Conservation (phyloP, 1,284 basidiomycete genomes). For the Takashimella koratensis region DNA sequence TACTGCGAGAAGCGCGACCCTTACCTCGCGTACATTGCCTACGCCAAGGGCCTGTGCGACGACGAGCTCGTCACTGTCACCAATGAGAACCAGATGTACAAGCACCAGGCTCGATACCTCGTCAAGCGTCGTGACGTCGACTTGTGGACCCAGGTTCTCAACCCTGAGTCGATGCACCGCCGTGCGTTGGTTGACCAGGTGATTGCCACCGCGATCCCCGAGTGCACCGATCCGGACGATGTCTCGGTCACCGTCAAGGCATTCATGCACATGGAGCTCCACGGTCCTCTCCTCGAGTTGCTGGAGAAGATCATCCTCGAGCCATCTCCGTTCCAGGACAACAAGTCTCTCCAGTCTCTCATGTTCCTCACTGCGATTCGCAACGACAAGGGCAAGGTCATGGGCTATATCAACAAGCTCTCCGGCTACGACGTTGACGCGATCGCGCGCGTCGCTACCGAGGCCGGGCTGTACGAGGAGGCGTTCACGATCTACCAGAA, state of each 20-base stretch:
- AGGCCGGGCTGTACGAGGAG: conserved; percentile 94
- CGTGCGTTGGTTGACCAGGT: conserved; percentile 95
- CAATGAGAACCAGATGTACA: conserved; percentile 99
- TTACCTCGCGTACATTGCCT: conserved; percentile 98
- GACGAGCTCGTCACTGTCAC: conserved; percentile 96
- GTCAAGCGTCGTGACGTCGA: conserved; percentile 94
- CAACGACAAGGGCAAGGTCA: conserved; percentile 98
- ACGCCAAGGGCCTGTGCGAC: conserved; percentile 98
- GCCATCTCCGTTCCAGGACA: conserved; percentile 95
- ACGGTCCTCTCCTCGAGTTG: conserved; percentile 94
- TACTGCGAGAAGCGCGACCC: conserved; percentile 99
- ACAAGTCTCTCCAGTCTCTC: conserved; percentile 91
- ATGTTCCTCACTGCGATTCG: conserved; percentile 93
- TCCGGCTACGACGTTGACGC: conserved; percentile 92
- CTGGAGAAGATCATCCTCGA: conserved; percentile 99
- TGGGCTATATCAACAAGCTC: conserved; percentile 96
- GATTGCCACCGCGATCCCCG: conserved; percentile 89
- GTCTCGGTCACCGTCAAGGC: conserved; percentile 98
- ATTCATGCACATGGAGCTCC: conserved; percentile 95
- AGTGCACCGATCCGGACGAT: conserved; percentile 97
- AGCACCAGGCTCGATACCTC: conserved; percentile 97
- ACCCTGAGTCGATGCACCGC: conserved; percentile 84
- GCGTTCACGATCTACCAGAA: conserved; percentile 96
- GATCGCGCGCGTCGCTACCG: conserved; percentile 95
- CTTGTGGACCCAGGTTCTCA: conserved; percentile 93